Conservation (phyloP, 306 rosid species). For the Quercus rubra region DNA sequence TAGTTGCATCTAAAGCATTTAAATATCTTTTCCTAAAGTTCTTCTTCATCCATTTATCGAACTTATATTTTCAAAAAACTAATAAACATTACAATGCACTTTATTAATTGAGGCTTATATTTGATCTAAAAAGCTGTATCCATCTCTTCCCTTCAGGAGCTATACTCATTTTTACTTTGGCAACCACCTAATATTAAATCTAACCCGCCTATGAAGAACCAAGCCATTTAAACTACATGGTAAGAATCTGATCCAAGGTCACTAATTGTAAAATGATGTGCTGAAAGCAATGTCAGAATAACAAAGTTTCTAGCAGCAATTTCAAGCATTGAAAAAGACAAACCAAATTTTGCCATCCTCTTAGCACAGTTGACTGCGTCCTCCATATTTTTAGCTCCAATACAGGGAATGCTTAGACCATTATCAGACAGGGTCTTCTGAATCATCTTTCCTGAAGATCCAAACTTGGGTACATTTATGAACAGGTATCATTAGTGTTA, state of each 20-base stretch:
- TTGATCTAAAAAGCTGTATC: too few species aligned
- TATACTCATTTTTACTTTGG: too few species aligned
- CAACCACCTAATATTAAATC: too few species aligned
- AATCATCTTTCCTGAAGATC: slow-evolving; percentile 21
- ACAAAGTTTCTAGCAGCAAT: background rate
- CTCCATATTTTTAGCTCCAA: slow-evolving; percentile 17
- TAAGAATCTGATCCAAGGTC: background rate
- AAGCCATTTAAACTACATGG: background rate
- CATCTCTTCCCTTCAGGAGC: too few species aligned
- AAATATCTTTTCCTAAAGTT: too few species aligned
- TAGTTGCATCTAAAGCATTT: too few species aligned
- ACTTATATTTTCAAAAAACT: too few species aligned
- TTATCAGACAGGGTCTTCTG: slow-evolving; percentile 19
- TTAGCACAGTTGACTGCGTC: slow-evolving; percentile 24
- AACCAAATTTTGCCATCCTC: slow-evolving; percentile 28
- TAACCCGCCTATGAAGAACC: too few species aligned
- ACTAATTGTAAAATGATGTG: background rate
- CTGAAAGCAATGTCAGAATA: background rate
- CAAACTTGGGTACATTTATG: slow-evolving; percentile 17
- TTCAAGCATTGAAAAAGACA: background rate
- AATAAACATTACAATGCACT: too few species aligned
- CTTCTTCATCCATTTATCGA: too few species aligned
- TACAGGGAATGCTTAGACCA: slow-evolving; percentile 29
- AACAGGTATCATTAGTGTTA: background rate
- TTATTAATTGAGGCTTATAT: too few species aligned